These are phyloP conservation scores for Ophiosphaerella herpotricha DNA, from an alignment of 2,329 filamentous ascomycete genomes.

Conservation along the genomic window DNA sequence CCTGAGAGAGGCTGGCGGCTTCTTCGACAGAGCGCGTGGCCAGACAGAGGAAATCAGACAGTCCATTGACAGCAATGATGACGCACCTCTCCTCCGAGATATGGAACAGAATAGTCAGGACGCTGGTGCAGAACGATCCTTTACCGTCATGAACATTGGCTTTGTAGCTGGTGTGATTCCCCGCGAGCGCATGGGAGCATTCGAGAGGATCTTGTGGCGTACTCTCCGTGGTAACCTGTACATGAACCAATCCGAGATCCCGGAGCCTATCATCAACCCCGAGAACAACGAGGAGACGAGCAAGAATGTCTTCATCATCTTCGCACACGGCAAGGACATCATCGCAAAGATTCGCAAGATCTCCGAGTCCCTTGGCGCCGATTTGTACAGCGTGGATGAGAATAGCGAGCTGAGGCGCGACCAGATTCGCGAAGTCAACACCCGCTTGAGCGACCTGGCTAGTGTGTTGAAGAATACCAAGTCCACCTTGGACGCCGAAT, in stretches of 20 bases:
- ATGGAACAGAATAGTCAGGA: conserved; percentile 82
- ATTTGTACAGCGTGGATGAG: conserved; percentile 96
- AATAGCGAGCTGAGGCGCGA: conserved; percentile 94
- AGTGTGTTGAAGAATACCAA: conserved; percentile 96
- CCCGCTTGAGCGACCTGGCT: conserved; percentile 83
- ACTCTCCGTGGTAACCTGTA: conserved; percentile 97
- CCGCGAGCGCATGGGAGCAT: conserved; percentile 88
- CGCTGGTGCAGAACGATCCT: conserved; percentile 75
- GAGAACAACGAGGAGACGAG: conserved; percentile 87
- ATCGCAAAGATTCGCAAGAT: conserved; percentile 99
- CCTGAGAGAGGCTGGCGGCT: conserved; percentile 90
- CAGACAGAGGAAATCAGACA: conserved; percentile 96
- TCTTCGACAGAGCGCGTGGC: conserved; percentile 94
- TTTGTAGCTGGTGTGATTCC: conserved; percentile 97
- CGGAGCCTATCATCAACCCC: conserved; percentile 88
- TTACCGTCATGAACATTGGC: conserved; percentile 98
- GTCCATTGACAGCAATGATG: conserved; percentile 79
- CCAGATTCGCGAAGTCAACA: conserved; percentile 97
- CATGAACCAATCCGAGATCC: conserved; percentile 99
- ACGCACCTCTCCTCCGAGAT: conserved; percentile 90
- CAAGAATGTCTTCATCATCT: conserved; percentile 99
- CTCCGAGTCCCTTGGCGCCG: conserved; percentile 93
- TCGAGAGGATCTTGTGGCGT: conserved; percentile 96
- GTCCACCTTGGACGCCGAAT: conserved; percentile 87
- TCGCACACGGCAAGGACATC: conserved; percentile 97